These are phyloP conservation scores for Fusarium sp. DNA, from an alignment of 2,329 filamentous ascomycete genomes.

Conservation along the genomic window DNA sequence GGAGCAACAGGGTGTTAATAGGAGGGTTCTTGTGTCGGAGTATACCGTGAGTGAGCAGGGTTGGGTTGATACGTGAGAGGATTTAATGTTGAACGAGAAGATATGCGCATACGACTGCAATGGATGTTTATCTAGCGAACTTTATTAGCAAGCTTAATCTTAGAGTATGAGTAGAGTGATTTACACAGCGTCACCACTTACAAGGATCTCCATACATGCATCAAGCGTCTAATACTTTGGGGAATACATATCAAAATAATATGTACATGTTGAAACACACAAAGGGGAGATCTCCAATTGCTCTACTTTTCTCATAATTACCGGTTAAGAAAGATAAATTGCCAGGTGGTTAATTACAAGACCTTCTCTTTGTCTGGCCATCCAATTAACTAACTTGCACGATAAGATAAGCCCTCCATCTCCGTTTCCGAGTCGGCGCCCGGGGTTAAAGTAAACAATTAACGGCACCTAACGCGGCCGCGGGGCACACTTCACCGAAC, in stretches of 20 bases:
- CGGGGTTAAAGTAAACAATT: slow-evolving; percentile 33
- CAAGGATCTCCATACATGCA: neutral
- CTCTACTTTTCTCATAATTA: too few species aligned
- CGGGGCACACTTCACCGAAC: slow-evolving; percentile 22
- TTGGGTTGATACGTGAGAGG: slow-evolving; percentile 24
- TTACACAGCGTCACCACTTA: neutral
- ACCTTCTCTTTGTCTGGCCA: too few species aligned
- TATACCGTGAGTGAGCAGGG: slow-evolving; percentile 21
- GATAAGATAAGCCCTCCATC: slow-evolving; percentile 34
- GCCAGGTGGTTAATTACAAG: too few species aligned
- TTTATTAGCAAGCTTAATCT: neutral
- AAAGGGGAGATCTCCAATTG: too few species aligned
- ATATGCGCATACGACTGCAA: neutral
- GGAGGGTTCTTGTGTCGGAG: slow-evolving; percentile 35
- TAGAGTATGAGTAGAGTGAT: neutral
- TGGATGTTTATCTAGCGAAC: neutral
- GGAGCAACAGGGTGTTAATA: slow-evolving; percentile 4
- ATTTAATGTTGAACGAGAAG: neutral
- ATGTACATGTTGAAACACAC: too few species aligned
- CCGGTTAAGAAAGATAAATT: too few species aligned
- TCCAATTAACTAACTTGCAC: too few species aligned
- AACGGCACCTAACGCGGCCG: slow-evolving; percentile 20
- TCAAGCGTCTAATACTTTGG: neutral
- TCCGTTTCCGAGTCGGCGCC: slow-evolving; percentile 13
- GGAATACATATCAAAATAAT: neutral